Conservation (phyloP, 2,329 filamentous ascomycete genomes). For the Elsinoe perseae region DNA sequence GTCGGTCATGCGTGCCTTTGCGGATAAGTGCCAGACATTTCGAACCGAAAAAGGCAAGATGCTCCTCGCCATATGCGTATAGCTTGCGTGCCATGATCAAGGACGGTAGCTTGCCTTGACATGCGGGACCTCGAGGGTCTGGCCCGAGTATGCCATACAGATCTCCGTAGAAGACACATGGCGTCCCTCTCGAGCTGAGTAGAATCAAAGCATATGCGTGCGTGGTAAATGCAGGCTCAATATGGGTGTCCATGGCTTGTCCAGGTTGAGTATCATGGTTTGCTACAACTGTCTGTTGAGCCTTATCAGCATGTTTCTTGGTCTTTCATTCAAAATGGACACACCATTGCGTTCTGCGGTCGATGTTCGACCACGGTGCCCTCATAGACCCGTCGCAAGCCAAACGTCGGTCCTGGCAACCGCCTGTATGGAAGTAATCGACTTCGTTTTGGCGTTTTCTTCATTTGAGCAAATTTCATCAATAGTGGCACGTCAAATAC, state of each 20-base stretch:
- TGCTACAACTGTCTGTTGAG: conserved; percentile 53
- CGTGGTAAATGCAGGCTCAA: conserved; percentile 61
- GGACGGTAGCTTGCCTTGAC: conserved; percentile 42
- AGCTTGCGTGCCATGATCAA: conserved; percentile 55
- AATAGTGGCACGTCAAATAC: conserved; percentile 17
- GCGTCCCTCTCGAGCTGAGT: conserved; percentile 54
- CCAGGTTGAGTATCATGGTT: conserved; percentile 64
- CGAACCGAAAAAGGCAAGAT: conserved; percentile 20
- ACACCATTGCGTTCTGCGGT: conserved; percentile 48
- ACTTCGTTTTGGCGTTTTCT: neutral
- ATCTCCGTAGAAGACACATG: conserved; percentile 65
- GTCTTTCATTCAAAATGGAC: too few relatives aligned
- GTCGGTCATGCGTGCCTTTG: conserved; percentile 24
- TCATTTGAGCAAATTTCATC: neutral
- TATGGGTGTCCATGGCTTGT: conserved; percentile 55
- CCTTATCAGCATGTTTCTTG: neutral
- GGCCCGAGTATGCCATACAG: conserved; percentile 54
- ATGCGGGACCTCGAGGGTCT: conserved; percentile 43
- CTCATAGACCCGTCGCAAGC: conserved; percentile 53
- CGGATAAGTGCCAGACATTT: neutral
- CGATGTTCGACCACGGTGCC: conserved; percentile 49
- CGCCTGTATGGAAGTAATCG: neutral
- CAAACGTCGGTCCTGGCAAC: neutral
- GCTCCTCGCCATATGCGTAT: conserved; percentile 57
- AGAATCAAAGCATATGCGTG: conserved; percentile 66